Conservation (phyloP, 1,284 basidiomycete species). For the Marasmius oreades region DNA sequence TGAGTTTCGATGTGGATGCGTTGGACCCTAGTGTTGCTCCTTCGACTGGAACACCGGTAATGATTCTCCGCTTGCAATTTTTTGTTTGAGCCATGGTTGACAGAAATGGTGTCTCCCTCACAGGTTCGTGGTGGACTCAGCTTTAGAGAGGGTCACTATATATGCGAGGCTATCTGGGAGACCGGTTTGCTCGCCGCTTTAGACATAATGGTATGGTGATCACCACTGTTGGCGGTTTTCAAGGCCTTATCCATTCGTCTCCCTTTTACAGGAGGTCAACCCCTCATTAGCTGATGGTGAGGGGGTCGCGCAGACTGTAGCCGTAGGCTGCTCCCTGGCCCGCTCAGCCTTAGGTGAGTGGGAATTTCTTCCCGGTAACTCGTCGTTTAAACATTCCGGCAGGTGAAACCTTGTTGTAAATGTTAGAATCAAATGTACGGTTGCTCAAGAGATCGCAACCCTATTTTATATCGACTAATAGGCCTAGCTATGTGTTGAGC, state of each 20-base stretch:
- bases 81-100: not conserved
- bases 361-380: not conserved
- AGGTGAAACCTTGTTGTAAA: not conserved
- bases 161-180: constrained; percentile 92
- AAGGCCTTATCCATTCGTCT: not conserved
- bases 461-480: no score
- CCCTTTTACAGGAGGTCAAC: constrained; percentile 81
- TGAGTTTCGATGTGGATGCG: constrained; percentile 97
- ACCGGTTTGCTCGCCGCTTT: constrained; percentile 90
- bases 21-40: constrained; percentile 93
- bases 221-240: constrained; percentile 9
- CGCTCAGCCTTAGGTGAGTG: constrained; percentile 82
- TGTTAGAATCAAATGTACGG: no score
- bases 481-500: no score
- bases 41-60: constrained; percentile 89
- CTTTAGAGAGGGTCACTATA: constrained; percentile 97
- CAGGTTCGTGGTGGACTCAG: constrained; percentile 92
- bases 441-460: no score
- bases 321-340: constrained; percentile 91
- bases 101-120: not conserved
- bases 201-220: constrained; percentile 77
- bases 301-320: constrained; percentile 84
- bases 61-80: constrained; percentile 14
- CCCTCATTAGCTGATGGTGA: constrained; percentile 77
- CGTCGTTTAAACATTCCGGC: not conserved